phyloP scores from a whole-genome alignment of 495 filamentous ascomycete species.

The Penicillium roqueforti region DNA sequence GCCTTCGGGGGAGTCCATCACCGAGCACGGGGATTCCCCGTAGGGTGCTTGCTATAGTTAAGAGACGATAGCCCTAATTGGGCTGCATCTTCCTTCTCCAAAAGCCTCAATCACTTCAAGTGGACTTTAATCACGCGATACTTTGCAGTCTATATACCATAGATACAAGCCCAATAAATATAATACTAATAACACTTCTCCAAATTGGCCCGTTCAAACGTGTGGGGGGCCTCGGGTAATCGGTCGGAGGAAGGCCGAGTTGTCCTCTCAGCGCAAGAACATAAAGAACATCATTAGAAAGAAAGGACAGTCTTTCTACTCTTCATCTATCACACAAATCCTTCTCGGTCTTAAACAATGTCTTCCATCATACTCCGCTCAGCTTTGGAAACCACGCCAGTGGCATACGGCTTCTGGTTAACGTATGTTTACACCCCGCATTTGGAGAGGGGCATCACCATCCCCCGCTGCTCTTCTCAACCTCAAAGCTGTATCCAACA shows the following conservation, averaged over 20 bases:
- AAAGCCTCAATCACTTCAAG: too few relatives aligned
- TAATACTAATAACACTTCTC: neutral
- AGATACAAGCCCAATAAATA: neutral
- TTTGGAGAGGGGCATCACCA: neutral
- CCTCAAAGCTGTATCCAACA: neutral
- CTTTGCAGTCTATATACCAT: too few relatives aligned
- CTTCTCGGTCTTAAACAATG: neutral
- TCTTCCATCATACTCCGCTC: conserved; percentile 5
- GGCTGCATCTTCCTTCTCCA: too few relatives aligned
- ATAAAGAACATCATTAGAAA: neutral
- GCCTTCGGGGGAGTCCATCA: neutral
- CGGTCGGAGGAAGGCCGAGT: conserved; percentile 12
- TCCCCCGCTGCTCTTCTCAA: neutral
- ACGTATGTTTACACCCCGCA: conserved; percentile 24
- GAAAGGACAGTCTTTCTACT: neutral
- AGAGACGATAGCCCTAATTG: neutral
- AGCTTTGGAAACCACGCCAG: neutral
- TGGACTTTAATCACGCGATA: too few relatives aligned
- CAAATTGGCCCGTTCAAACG: neutral
- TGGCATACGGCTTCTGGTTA: conserved; percentile 37
- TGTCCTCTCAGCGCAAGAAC: neutral
- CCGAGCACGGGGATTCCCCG: conserved; percentile 1
- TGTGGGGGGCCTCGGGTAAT: conserved; percentile 10
- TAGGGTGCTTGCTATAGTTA: neutral
- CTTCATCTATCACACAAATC: neutral